Evolutionary conservation across 2,329 filamentous ascomycete genomes (phyloP).

Genomic region (Aspergillus ruber): DNA sequence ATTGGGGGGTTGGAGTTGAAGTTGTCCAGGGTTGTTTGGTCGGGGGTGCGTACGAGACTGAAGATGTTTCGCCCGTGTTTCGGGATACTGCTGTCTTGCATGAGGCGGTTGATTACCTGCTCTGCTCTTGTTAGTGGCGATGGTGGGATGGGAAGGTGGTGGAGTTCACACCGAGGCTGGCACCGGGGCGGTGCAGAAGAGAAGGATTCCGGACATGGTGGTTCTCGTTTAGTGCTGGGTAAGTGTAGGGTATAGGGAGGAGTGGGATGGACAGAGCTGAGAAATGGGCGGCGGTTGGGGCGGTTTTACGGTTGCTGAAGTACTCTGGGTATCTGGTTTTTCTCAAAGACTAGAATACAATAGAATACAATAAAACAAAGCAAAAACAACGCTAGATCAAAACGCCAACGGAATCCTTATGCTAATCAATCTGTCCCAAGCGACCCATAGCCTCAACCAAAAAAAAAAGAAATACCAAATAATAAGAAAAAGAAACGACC

Average conservation of each 20-base stretch:
- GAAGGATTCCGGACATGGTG: not conserved
- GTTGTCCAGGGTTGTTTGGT: not conserved
- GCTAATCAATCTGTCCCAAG: not conserved
- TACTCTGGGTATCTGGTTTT: not conserved
- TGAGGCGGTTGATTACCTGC: not conserved
- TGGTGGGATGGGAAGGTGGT: not conserved
- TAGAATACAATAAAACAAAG: too few species aligned
- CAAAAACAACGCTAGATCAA: not conserved
- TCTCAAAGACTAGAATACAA: not conserved
- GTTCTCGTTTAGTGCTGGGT: not conserved
- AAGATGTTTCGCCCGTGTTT: not conserved
- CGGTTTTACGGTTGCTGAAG: too few species aligned
- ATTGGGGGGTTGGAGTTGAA: not conserved
- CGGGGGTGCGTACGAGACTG: not conserved
- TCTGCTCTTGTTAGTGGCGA: not conserved
- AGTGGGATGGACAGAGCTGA: not conserved
- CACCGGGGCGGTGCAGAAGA: not conserved
- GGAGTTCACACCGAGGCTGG: not conserved
- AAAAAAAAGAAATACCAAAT: slow-evolving; percentile 1
- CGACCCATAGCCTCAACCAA: not conserved
- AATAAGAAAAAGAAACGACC: not conserved
- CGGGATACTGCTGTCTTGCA: not conserved
- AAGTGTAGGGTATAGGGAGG: not conserved
- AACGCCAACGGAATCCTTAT: not conserved
- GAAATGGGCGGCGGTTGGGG: not conserved